Evolutionary conservation across 352 stramenopile genomes (phyloP), one percentile per base, ranked within the genome.

Genomic region (Globisporangium cylindrosporum): DNA sequence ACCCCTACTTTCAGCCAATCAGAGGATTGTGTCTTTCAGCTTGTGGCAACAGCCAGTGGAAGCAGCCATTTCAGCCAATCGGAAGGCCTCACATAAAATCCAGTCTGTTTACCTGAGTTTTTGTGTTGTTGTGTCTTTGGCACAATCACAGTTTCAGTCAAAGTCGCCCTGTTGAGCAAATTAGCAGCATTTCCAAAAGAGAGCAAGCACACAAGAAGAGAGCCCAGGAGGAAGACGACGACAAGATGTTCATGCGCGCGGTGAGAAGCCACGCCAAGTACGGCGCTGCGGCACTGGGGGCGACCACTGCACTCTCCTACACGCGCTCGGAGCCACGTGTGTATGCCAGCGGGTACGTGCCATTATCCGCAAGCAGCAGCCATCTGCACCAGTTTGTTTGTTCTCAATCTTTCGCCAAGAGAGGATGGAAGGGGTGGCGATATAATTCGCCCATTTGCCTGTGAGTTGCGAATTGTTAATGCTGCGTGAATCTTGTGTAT

Each of bases 321-420:
- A 67, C 76, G 24, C 78, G 66, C 43, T 68, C 77, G 0, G 85
- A 93, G 66, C 75, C 81, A 68, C 83, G 80, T 15, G 79, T 93
- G 59, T 91, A 92, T 67, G 78, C 80, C 4, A 92, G 85, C 65
- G 85, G 85, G 85, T 93, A 71, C 20, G 72, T 63, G 32, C 9
- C 27, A 4, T 20, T 22, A 8, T 1, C 1, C 8, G 12, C 6
- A 12, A 59, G 53, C 14, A n/a, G 24, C 53, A 36, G 2, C 22
- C 12, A 12, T 32, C 10, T 14, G 12, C 20, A 48, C n/a, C 36
- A 4, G 15, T n/a, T 43, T 5, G 25, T 12, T 74, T 56, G 57
- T 72, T 55, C 55, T 18, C 36, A 22, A 24, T 12, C 12, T 18
- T 53, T 54, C 20, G 6, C 27, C n/a, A 15, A 58, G 22, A 36